Evolutionary conservation across 352 stramenopile genomes (phyloP), one percentile per base, ranked within the genome.

Genomic region (Pythium dissotocum): DNA sequence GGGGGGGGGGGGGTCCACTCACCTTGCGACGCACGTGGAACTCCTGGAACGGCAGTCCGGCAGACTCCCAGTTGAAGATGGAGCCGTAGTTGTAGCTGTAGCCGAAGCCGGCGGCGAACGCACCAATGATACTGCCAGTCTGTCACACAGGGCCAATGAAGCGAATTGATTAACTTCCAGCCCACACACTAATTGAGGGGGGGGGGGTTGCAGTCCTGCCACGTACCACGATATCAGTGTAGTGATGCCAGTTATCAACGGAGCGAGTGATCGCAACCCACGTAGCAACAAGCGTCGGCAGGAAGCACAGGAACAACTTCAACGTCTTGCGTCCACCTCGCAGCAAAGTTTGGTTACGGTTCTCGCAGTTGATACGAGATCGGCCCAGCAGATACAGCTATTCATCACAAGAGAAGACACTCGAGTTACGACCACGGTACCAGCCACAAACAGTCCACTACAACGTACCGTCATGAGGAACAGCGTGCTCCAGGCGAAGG

Each of bases 161-260:
- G 33, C 33, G 33, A 42, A 14, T 14, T 2, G 16, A 4, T 42
- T 10, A 14, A 10, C 12, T 10, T 42, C 36, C 12, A 42, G 10
- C 6, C 36, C 36, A 42, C 9, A 9, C 6, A 2, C n/a, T n/a
- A n/a, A n/a, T 10, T 4, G 36, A 10, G 2, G 16, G 7, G 36
- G 4, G 36, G 2, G 6, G 36, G 16, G n/a, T n/a, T n/a, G n/a
- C n/a, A n/a, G n/a, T n/a, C n/a, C n/a, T n/a, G n/a, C n/a, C n/a
- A 72, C 67, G 36, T 62, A 88, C 86, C 59, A 92, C 42, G 51
- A 94, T 92, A 61, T 93, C 87, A 35, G 69, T 83, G 73, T 93
- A 95, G 71, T 95, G 80, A 60, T 95, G 87, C 87, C 87, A 93
- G 64, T 95, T 95, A 72, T 93, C 87, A 55, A 91, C 80, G 33